phyloP scores from a whole-genome alignment of 75 land plant species.

The Picea glauca region DNA sequence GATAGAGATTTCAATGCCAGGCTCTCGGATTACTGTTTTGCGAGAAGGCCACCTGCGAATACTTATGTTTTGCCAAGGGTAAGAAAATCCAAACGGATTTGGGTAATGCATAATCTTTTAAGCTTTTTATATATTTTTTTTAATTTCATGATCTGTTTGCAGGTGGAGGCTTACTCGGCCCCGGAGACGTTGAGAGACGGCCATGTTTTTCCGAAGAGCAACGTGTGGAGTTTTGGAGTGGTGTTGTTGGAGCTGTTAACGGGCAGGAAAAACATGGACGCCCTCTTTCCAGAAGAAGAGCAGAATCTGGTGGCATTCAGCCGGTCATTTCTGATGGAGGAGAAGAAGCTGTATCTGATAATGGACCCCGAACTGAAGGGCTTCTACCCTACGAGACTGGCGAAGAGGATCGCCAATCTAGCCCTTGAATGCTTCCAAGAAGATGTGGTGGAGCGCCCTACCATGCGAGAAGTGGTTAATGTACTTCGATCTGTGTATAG shows the following conservation, averaged over 20 bases:
- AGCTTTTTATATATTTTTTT: background rate
- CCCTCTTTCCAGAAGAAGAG: conserved; percentile 10
- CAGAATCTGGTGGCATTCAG: conserved; percentile 14
- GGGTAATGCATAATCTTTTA: background rate
- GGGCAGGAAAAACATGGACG: conserved; percentile 31
- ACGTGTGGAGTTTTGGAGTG: conserved; percentile 53
- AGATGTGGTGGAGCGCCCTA: conserved; percentile 23
- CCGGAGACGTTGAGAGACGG: conserved; percentile 18
- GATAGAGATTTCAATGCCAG: conserved; percentile 30
- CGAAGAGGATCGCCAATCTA: conserved; percentile 11
- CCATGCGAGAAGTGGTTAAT: conserved; percentile 14
- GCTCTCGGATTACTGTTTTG: conserved; percentile 35
- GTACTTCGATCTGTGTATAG: no score
- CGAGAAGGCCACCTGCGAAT: background rate
- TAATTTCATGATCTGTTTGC: background rate
- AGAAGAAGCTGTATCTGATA: conserved; percentile 14
- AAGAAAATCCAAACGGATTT: background rate
- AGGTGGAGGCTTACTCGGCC: conserved; percentile 29
- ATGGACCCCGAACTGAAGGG: conserved; percentile 35
- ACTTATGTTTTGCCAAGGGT: background rate
- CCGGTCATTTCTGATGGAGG: conserved; percentile 19
- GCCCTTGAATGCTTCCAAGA: conserved; percentile 24
- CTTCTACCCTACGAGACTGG: conserved; percentile 14
- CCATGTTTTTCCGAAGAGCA: conserved; percentile 22
- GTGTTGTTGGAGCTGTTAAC: conserved; percentile 47